Percentiles rank a stretch among this genome's conserved stretches.
Evolutionary conservation across 2,329 filamentous ascomycete species (phyloP).

Genomic region (Fusarium longipes): DNA sequence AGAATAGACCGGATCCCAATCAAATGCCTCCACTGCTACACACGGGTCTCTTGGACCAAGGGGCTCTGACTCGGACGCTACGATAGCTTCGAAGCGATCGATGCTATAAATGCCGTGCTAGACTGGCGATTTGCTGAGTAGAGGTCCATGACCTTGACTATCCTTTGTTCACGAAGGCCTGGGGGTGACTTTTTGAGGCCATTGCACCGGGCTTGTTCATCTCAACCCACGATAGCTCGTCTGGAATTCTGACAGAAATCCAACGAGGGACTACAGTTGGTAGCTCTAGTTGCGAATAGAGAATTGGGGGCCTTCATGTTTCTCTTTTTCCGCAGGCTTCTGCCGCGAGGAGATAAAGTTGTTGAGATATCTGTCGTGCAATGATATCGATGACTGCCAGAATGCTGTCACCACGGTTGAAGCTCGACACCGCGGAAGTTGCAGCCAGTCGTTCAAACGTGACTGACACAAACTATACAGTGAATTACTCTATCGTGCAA

Average conservation of each 20-base stretch:
- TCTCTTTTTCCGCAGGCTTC: slow-evolving; percentile 35
- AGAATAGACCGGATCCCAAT: slow-evolving; percentile 54
- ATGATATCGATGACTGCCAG: no score
- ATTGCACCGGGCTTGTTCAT: background rate
- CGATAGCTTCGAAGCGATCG: slow-evolving; percentile 51
- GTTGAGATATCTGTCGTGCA: no score
- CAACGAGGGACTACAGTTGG: slow-evolving; percentile 28
- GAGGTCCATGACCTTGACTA: slow-evolving; percentile 44
- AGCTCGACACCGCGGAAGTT: no score
- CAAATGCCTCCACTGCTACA: slow-evolving; percentile 59
- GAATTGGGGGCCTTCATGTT: slow-evolving; percentile 10
- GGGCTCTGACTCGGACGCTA: slow-evolving; percentile 41
- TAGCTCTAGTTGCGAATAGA: slow-evolving; percentile 39
- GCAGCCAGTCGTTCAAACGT: no score
- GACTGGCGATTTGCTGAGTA: rapidly evolving
- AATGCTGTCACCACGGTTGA: no score
- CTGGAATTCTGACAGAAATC: background rate
- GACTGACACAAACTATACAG: no score
- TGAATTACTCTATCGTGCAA: no score
- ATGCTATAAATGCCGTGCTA: slow-evolving; percentile 47
- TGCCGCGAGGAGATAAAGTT: slow-evolving; percentile 45
- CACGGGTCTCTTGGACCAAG: slow-evolving; percentile 53
- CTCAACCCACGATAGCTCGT: rapidly evolving
- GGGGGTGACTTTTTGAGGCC: slow-evolving; percentile 13
- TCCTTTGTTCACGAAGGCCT: no score